A percentile compares a stretch with the other conserved stretches of the same genome.
Evolutionary conservation across 306 rosid species (phyloP).

Genomic region (Lathyrus tuberosus): DNA sequence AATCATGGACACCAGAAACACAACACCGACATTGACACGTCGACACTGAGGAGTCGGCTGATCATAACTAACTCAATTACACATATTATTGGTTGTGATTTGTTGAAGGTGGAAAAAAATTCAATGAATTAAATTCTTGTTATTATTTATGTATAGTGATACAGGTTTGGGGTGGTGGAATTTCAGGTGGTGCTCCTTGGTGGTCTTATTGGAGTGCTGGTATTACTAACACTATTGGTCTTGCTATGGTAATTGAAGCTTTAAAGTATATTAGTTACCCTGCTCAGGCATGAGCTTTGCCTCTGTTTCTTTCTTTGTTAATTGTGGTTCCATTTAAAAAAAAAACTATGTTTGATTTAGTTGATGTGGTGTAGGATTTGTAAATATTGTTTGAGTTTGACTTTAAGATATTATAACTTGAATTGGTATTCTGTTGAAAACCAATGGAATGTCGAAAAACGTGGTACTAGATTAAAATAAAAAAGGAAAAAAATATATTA

Average conservation of each 20-base stretch:
- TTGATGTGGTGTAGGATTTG: not conserved
- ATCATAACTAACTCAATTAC: too few species aligned
- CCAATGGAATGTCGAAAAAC: not conserved
- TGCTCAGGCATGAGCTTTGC: conserved; percentile 72
- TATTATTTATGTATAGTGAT: conserved; percentile 59
- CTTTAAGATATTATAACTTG: too few species aligned
- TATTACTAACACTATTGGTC: conserved; percentile 96
- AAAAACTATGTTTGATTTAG: not conserved
- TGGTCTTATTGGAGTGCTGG: conserved; percentile 96
- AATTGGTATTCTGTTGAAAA: conserved; percentile 2
- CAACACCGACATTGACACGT: too few species aligned
- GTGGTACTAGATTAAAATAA: not conserved
- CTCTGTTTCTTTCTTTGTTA: not conserved
- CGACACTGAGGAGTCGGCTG: too few species aligned
- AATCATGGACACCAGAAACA: too few species aligned
- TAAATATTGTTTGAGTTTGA: too few species aligned
- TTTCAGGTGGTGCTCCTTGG: conserved; percentile 84
- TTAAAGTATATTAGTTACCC: conserved; percentile 96
- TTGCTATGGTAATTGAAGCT: conserved; percentile 99
- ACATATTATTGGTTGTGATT: too few species aligned
- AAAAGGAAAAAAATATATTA: not conserved
- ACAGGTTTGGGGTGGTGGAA: conserved; percentile 69
- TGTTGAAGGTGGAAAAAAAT: too few species aligned
- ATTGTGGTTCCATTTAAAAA: not conserved
- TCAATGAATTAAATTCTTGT: too few species aligned